Percentiles rank a stretch among this genome's conserved stretches.
These are phyloP conservation scores for Umbelopsis vinacea DNA, from an alignment of 192 early-diverging fungal genomes.

Conservation along the genomic window DNA sequence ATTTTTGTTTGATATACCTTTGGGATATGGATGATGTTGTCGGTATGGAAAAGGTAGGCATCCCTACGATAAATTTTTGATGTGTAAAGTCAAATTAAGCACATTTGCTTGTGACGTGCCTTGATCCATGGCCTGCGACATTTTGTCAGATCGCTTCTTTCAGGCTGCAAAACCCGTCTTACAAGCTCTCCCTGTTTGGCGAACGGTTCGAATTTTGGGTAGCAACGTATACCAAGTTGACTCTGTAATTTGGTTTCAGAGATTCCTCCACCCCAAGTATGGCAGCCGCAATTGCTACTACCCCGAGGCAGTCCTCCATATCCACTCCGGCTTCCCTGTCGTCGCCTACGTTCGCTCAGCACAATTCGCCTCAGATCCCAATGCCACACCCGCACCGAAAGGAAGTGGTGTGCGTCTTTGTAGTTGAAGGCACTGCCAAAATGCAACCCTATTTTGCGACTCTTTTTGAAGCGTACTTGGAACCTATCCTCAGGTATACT, in stretches of 20 bases:
- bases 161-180: neutral
- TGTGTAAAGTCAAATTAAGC: too few species aligned
- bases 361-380: conserved; percentile 28
- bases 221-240: conserved; percentile 1
- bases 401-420: conserved; percentile 61
- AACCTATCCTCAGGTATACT: conserved; percentile 57
- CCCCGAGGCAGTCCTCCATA: conserved; percentile 18
- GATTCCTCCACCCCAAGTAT: conserved; percentile 3
- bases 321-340: conserved; percentile 30
- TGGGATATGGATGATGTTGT: too few species aligned
- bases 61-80: too few species aligned
- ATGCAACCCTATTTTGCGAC: conserved; percentile 50
- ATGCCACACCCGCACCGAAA: conserved; percentile 42
- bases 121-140: neutral
- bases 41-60: too few species aligned
- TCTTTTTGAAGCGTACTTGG: conserved; percentile 54
- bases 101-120: neutral
- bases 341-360: conserved; percentile 27
- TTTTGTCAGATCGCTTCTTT: neutral
- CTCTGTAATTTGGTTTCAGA: neutral
- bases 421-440: conserved; percentile 56
- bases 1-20: too few species aligned
- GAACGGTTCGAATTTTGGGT: conserved; percentile 11
- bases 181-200: neutral
- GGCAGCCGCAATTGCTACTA: conserved; percentile 24